Base-by-base conservation (phyloP, 2,329 filamentous ascomycete genomes). In the Aspergillus sp. region DNA sequence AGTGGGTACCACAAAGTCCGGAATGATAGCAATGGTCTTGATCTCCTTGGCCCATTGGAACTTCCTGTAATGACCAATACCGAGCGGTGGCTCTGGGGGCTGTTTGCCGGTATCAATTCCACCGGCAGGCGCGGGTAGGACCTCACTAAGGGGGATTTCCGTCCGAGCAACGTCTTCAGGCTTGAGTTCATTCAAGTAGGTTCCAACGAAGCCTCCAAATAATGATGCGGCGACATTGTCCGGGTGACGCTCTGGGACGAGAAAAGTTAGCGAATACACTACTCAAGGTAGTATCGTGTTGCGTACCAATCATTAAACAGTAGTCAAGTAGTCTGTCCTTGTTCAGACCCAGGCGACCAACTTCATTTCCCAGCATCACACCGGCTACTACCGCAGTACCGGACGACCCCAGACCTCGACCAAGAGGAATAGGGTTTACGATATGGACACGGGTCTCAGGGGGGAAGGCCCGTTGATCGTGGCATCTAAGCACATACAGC, bases 11-110 rank as follows among this genome's bases (percentile, higher is more conserved):
- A 95, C 88, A 63, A 97, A 98, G 60, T 95, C 82, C 7, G 93
- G 93, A 52, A 98, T 95, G 60, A 98, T 91, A 56, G 90, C 90
- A 55, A 98, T 85, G 53, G 90, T 91, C 76, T 96, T 97, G 77
- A 98, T 95, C 68, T 95, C 88, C 54, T 84, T 82, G 49, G 89
- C 86, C 91, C 91, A 97, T 38, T 83, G 83, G 70, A 96, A 97
- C 69, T 90, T 91, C 72, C 94, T 90, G 74, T 95, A 95, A 69
- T 96, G 90, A 43, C 91, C 93, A 60, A 98, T 97, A 61, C 90
- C 88, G 57, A 85, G 67, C 2, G 93, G 93, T n/a, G 93, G 93
- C 64, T 88, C 81, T 4, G 93, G 91, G 17, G 93, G 93, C 58
- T 77, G 83, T 60, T 86, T 78, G 37, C 93, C 91, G 1, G 91